phyloP scores from a whole-genome alignment of 2,329 filamentous ascomycete species.

The Pseudocercospora cruenta region DNA sequence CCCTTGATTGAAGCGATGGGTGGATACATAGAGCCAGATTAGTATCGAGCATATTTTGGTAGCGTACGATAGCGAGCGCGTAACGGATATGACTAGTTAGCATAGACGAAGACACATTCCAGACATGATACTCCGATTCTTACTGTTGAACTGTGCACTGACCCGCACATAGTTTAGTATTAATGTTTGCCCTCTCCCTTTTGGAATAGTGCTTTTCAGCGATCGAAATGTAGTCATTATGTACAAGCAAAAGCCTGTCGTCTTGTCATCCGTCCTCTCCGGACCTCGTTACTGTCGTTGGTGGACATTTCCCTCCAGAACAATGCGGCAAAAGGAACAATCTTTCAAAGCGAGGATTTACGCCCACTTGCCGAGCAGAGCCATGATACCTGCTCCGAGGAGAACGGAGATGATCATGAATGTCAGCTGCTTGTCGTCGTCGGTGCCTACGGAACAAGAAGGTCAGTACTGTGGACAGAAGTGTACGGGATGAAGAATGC shows the following conservation, averaged over 20 bases:
- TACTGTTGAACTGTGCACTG: background rate
- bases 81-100: background rate
- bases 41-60: background rate
- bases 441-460: conserved; percentile 52
- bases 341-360: conserved; percentile 44
- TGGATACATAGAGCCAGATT: background rate
- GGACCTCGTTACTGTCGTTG: background rate
- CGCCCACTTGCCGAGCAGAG: conserved; percentile 82
- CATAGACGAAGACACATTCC: background rate
- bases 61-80: background rate
- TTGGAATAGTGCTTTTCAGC: background rate
- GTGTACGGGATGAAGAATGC: background rate
- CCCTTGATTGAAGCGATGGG: background rate
- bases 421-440: conserved; percentile 83
- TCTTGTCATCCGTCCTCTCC: background rate
- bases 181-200: too few species aligned
- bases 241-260: background rate
- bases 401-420: conserved; percentile 91
- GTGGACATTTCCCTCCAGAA: background rate
- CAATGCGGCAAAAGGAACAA: background rate
- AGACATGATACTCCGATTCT: background rate
- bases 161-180: too few species aligned
- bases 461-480: background rate
- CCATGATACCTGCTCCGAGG: conserved; percentile 76
- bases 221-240: background rate